phyloP scores from a whole-genome alignment of 345 rosid species.

The Aquilaria yunnanensis region DNA sequence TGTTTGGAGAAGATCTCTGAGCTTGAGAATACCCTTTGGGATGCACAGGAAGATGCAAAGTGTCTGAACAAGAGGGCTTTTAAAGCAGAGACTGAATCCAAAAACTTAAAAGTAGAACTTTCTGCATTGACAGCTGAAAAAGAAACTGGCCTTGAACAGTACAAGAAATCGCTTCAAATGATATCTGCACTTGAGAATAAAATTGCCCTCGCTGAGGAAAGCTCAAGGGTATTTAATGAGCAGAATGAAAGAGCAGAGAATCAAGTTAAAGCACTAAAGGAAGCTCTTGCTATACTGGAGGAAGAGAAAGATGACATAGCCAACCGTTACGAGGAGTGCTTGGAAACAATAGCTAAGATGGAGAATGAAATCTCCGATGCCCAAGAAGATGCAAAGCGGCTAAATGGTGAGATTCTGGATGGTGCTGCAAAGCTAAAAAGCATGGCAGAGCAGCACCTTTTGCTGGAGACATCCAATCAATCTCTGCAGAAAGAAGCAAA shows the following conservation, averaged over 20 bases:
- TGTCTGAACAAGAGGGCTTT: conserved; percentile 42
- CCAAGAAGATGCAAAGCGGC: conserved; percentile 48
- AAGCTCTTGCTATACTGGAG: conserved; percentile 43
- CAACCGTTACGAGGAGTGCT: conserved; percentile 50
- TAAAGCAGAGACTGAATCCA: conserved; percentile 58
- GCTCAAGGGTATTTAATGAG: conserved; percentile 35
- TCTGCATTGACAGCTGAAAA: conserved; percentile 56
- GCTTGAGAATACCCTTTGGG: conserved; percentile 40
- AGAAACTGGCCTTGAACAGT: conserved; percentile 50
- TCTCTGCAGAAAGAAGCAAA: conserved; percentile 66
- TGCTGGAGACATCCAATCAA: conserved; percentile 59
- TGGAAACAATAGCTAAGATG: conserved; percentile 55
- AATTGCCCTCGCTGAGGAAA: conserved; percentile 58
- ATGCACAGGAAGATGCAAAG: conserved; percentile 41
- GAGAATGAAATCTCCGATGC: conserved; percentile 51
- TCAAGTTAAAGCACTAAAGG: conserved; percentile 52
- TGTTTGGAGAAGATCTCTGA: conserved; percentile 55
- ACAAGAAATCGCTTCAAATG: conserved; percentile 56
- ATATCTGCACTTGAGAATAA: conserved; percentile 53
- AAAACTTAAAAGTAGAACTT: conserved; percentile 49
- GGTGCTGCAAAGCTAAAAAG: conserved; percentile 51
- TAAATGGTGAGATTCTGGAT: conserved; percentile 48
- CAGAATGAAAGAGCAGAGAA: conserved; percentile 52
- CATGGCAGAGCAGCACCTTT: conserved; percentile 44
- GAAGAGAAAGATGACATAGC: conserved; percentile 60